Percentiles rank a stretch among this genome's conserved stretches.
Conservation (phyloP, 306 rosid genomes). For the Cucurbita argyrosperma region DNA sequence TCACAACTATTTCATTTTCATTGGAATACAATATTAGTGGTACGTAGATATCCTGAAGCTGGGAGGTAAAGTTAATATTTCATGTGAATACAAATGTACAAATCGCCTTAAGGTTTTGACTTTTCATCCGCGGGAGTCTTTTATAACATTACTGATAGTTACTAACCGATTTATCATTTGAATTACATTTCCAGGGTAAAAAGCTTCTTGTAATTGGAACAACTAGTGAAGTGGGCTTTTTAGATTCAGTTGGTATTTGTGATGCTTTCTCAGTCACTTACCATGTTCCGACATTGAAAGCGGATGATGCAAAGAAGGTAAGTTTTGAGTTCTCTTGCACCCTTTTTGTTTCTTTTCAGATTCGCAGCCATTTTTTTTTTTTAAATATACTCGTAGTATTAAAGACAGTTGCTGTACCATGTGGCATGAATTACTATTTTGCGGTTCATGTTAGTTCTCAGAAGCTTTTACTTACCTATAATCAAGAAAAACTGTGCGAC, state of each 20-base stretch:
- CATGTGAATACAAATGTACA: neutral
- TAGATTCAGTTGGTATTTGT: conserved; percentile 69
- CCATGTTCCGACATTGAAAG: conserved; percentile 59
- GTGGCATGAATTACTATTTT: neutral
- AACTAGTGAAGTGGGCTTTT: conserved; percentile 73
- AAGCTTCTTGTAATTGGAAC: conserved; percentile 88
- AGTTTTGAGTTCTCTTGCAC: conserved; percentile 1
- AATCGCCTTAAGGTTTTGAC: neutral
- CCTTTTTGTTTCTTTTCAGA: neutral
- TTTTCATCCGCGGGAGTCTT: neutral
- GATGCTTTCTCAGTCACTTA: conserved; percentile 68
- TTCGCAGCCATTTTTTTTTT: neutral
- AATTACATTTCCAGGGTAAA: conserved; percentile 52
- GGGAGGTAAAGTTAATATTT: neutral
- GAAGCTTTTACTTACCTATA: neutral
- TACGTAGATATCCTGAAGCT: neutral
- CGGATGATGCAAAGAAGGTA: conserved; percentile 74
- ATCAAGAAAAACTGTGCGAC: neutral
- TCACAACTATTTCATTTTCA: neutral
- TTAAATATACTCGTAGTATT: neutral
- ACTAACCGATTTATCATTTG: conserved; percentile 2
- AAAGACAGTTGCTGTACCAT: neutral
- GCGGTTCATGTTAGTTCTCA: neutral
- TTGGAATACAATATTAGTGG: neutral
- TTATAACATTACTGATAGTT: neutral